Percentiles rank a stretch among this genome's conserved stretches.
Evolutionary conservation across 176 grass and related monocot species (phyloP).

Genomic region (Pontederia paniculata): DNA sequence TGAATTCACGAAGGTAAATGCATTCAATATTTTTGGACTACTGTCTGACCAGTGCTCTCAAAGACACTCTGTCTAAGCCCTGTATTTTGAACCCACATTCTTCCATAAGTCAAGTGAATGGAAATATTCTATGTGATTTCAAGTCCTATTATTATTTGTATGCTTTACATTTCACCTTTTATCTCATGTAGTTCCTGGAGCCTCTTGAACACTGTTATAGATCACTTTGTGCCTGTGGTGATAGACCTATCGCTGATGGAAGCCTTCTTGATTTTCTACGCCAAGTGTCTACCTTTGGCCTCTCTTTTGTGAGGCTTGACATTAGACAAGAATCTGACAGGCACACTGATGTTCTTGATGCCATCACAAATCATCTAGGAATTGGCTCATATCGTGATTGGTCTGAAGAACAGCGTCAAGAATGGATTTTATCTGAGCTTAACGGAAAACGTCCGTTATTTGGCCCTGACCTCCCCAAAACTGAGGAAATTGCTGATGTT

Average conservation of each 20-base stretch:
- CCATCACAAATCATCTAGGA: conserved; percentile 23
- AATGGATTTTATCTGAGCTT: conserved; percentile 28
- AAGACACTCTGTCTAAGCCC: too few species aligned
- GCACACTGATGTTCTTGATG: conserved; percentile 37
- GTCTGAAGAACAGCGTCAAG: conserved; percentile 26
- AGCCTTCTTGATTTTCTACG: conserved; percentile 88
- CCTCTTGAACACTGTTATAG: conserved; percentile 87
- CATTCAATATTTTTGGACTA: too few species aligned
- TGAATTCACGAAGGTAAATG: background rate
- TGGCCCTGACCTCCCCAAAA: conserved; percentile 23
- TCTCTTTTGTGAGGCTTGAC: conserved; percentile 88
- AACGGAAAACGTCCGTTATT: conserved; percentile 32
- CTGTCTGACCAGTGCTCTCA: too few species aligned
- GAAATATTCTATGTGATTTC: background rate
- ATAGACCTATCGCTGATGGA: conserved; percentile 73
- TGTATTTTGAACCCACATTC: too few species aligned
- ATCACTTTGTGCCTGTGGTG: conserved; percentile 79
- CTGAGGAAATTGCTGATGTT: conserved; percentile 32
- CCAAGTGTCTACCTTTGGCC: conserved; percentile 91
- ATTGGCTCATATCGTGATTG: conserved; percentile 32
- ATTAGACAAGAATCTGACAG: conserved; percentile 96
- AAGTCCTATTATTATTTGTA: background rate
- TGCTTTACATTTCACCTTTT: background rate
- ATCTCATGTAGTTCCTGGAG: conserved; percentile 50
- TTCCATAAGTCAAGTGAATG: too few species aligned